Base-by-base conservation (phyloP, 495 filamentous ascomycete species). In the Daldinia concentrica region DNA sequence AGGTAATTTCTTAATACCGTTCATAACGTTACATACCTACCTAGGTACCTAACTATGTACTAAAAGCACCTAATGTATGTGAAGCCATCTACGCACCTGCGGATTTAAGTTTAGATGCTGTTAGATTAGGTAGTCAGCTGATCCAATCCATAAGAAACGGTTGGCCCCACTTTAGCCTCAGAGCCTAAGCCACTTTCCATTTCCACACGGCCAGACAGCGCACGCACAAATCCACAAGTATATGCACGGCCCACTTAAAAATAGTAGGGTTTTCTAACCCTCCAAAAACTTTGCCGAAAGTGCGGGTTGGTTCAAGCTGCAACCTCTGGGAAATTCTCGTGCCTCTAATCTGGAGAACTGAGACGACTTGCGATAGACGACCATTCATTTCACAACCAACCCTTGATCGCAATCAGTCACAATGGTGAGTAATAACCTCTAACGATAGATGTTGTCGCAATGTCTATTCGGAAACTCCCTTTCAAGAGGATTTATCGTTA, bases 331-430 rank as follows among this genome's bases (percentile, higher is more conserved):
- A 79, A 76, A 70, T 76, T 77, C 73, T 75, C 74, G 69, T 67
- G 59, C 71, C 68, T 76, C 71, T 58, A 66, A 66, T 71, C 75
- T 71, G 74, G 78, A 76, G 74, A 73, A 68, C 71, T 63, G 76
- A 67, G 59, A 74, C 74, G 73, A 79, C 74, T 55, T 69, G 64
- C 68, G 68, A 70, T 57, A 55, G 34, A 71, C 73, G 64, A 75
- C 63, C 63, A 75, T 62, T 62, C 69, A 58, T 72, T 68, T 64
- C 48, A 72, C 39, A 65, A 72, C 60, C 24, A 58, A 62, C 59
- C 75, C 82, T 85, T 88, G 86, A 87, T 88, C 86, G 82, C 86
- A 86, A 84, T 83, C 85, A 82, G 84, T 82, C 87, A 88, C 81
- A 84, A 90, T 90, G 88, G 88, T 90, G 79, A 81, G 87, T 82